Evolutionary conservation across 306 rosid genomes (phyloP).

Genomic region (Begonia masoniana): DNA sequence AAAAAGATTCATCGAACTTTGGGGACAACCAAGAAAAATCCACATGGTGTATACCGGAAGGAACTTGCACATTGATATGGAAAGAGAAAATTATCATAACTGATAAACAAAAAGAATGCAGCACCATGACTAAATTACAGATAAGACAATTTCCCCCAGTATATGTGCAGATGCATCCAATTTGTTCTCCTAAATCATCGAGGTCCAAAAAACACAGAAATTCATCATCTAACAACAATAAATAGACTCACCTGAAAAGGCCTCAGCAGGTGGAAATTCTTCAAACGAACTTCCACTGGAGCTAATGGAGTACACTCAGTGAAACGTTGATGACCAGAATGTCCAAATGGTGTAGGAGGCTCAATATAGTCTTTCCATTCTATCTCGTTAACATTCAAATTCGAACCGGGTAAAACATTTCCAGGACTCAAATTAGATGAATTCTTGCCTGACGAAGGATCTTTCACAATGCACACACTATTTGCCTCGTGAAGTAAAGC

Average conservation of each 20-base stretch:
- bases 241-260: slow-evolving; percentile 48
- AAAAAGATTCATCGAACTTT: background rate
- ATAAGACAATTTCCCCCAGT: no score
- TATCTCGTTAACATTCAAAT: slow-evolving; percentile 33
- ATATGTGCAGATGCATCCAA: no score
- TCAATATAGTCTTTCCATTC: slow-evolving; percentile 56
- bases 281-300: slow-evolving; percentile 53
- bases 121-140: no score
- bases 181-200: no score
- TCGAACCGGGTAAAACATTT: slow-evolving; percentile 42
- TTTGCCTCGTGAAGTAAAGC: slow-evolving; percentile 62
- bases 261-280: slow-evolving; percentile 27
- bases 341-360: slow-evolving; percentile 51
- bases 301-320: slow-evolving; percentile 45
- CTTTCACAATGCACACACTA: slow-evolving; percentile 38
- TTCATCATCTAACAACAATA: slow-evolving; percentile 5
- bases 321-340: slow-evolving; percentile 44
- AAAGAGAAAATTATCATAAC: background rate
- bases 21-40: background rate
- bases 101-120: background rate
- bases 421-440: slow-evolving; percentile 54
- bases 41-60: background rate
- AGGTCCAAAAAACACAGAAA: background rate
- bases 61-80: background rate
- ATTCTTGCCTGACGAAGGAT: slow-evolving; percentile 48